Base-by-base conservation (phyloP, 345 rosid genomes). In the Triadica sebifera region DNA sequence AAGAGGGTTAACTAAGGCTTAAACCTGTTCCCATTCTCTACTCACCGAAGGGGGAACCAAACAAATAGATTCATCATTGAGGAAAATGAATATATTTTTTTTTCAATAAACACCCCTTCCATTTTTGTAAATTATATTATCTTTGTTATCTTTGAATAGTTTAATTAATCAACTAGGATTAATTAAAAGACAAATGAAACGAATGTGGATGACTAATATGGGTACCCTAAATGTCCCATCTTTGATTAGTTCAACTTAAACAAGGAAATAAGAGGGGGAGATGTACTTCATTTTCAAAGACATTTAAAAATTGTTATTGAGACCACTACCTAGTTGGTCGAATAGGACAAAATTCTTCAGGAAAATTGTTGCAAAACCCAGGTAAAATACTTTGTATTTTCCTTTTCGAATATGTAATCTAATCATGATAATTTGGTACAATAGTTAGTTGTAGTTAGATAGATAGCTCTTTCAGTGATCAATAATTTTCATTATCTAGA, bases 381-480 rank as follows among this genome's bases (percentile, higher is more conserved):
- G 78, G 78, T 74, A 69, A 68, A 77, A 34, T 61, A 4, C 25
- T 67, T 69, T 56, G 55, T 73, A 13, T 65, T 68, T 59, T 74
- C 38, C 63, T 67, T 49, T 67, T 47, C 41, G 53, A 74, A 52
- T 39, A 56, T 22, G 76, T 22, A 52, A 49, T 55, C 46, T 43
- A 69, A 53, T 12, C 8, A 49, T 22, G 84, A 19, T 65, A n/a
- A 59, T 41, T 76, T 80, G 46, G 76, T 29, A 29, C 1, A 29
- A 29, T 29, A 29, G 34, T 2, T 29, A 29, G 2, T 65, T 68
- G 29, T 43, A 39, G 66, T 75, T 78, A 81, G 79, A 75, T 50
- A 72, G 47, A 71, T 67, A 82, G 39, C 29, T 58, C 77, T 81
- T 58, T 76, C 82, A 78, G 52, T 67, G 47, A 29, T 37, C 51